Conservation (phyloP, 805 yeast genomes). For the Clavispora fructus region DNA sequence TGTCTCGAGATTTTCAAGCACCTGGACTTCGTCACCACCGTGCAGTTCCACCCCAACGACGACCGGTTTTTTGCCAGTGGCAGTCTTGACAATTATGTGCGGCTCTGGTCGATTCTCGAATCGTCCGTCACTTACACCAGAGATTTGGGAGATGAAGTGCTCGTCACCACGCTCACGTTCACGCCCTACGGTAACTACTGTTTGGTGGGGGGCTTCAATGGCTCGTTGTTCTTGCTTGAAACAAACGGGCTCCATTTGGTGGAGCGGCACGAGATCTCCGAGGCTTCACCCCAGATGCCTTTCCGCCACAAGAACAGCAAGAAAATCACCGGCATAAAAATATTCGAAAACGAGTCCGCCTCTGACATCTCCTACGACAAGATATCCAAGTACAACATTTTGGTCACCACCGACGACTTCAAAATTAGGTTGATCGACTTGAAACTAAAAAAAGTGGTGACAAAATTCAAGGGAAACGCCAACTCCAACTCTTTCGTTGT, state of each 20-base stretch:
- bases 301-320: slow-evolving; percentile 23
- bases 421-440: slow-evolving; percentile 62
- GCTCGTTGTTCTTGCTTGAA: slow-evolving; percentile 55
- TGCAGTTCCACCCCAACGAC: slow-evolving; percentile 76
- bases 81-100: slow-evolving; percentile 65
- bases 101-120: slow-evolving; percentile 86
- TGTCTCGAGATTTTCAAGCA: slow-evolving; percentile 64
- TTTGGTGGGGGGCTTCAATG: slow-evolving; percentile 76
- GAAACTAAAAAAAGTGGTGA: slow-evolving; percentile 48
- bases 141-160: slow-evolving; percentile 53
- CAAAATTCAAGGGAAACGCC: slow-evolving; percentile 67
- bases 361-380: slow-evolving; percentile 2
- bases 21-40: slow-evolving; percentile 78
- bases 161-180: slow-evolving; percentile 71
- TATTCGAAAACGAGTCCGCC: slow-evolving; percentile 29
- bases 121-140: slow-evolving; percentile 47
- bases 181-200: slow-evolving; percentile 59
- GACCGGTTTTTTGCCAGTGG: slow-evolving; percentile 84
- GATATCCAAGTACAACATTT: slow-evolving; percentile 22
- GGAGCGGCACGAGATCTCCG: slow-evolving; percentile 27
- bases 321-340: slow-evolving; percentile 72
- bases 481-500: slow-evolving; percentile 68
- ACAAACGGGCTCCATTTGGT: slow-evolving; percentile 55
- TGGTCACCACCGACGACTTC: slow-evolving; percentile 81
- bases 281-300: slow-evolving; percentile 19